Conservation (phyloP, 2,329 filamentous ascomycete genomes). For the Neurospora sp. region DNA sequence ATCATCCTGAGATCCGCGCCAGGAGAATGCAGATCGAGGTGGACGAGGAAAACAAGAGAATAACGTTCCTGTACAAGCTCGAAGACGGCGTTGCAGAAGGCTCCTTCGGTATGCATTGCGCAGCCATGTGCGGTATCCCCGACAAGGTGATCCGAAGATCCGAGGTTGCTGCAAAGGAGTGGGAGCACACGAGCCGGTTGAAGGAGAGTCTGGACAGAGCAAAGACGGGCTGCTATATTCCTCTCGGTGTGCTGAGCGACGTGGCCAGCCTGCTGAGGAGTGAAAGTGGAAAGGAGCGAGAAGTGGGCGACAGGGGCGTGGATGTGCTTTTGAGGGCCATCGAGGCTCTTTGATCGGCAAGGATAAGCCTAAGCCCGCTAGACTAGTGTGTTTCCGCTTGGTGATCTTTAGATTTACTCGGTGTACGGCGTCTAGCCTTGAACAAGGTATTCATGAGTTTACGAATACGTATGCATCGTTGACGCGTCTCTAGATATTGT, state of each 20-base stretch:
- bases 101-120: constrained; percentile 98
- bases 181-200: constrained; percentile 88
- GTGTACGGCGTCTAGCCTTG: background rate
- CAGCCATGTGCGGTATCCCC: constrained; percentile 93
- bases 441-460: background rate
- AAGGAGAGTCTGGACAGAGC: constrained; percentile 81
- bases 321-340: constrained; percentile 52
- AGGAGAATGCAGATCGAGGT: constrained; percentile 93
- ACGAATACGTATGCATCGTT: background rate
- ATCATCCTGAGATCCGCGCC: constrained; percentile 77
- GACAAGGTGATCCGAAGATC: constrained; percentile 72
- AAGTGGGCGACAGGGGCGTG: constrained; percentile 40
- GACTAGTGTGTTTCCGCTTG: background rate
- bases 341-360: constrained; percentile 36
- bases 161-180: constrained; percentile 78
- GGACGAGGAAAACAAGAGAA: constrained; percentile 68
- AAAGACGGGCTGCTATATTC: constrained; percentile 70
- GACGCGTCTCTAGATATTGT: background rate
- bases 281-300: constrained; percentile 28
- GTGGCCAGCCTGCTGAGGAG: constrained; percentile 63
- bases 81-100: constrained; percentile 92
- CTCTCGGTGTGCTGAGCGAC: constrained; percentile 80
- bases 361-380: background rate
- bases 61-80: constrained; percentile 94
- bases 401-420: background rate